Evolutionary conservation across 441 rosid species (phyloP).

Genomic region (Brassica balearica): DNA sequence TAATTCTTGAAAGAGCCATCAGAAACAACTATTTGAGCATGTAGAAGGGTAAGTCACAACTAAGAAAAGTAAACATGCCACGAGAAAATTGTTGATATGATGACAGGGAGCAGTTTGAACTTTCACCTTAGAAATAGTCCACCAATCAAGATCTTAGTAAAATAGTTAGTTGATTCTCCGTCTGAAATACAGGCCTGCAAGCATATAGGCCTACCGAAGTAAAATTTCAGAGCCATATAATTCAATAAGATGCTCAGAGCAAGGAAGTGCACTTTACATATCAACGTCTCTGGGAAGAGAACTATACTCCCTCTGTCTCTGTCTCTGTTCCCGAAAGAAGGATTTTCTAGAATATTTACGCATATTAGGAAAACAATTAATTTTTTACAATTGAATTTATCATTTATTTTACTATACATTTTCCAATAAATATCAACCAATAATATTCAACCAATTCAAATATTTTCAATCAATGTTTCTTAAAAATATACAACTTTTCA

Average conservation of each 20-base stretch:
- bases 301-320: not conserved
- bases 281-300: not conserved
- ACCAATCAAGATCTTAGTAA: conserved; percentile 77
- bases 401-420: not conserved
- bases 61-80: conserved; percentile 4
- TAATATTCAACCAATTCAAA: too few relatives aligned
- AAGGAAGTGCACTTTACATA: conserved; percentile 18
- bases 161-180: conserved; percentile 75
- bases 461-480: too few relatives aligned
- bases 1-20: conserved; percentile 18
- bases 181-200: conserved; percentile 93
- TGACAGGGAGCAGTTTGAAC: not conserved
- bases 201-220: conserved; percentile 30
- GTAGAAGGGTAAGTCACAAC: not conserved
- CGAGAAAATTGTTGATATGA: not conserved
- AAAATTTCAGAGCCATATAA: conserved; percentile 26
- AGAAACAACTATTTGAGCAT: conserved; percentile 4
- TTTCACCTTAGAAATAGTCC: conserved; percentile 51
- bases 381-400: too few relatives aligned
- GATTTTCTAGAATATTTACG: too few relatives aligned
- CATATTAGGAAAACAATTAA: too few relatives aligned
- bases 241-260: conserved; percentile 26
- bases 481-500: too few relatives aligned
- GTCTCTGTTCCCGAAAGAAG: too few relatives aligned
- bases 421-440: conserved; percentile 53